Evolutionary conservation across 164 flowering plant genomes (phyloP).

Genomic region (Berberis vulgaris): DNA sequence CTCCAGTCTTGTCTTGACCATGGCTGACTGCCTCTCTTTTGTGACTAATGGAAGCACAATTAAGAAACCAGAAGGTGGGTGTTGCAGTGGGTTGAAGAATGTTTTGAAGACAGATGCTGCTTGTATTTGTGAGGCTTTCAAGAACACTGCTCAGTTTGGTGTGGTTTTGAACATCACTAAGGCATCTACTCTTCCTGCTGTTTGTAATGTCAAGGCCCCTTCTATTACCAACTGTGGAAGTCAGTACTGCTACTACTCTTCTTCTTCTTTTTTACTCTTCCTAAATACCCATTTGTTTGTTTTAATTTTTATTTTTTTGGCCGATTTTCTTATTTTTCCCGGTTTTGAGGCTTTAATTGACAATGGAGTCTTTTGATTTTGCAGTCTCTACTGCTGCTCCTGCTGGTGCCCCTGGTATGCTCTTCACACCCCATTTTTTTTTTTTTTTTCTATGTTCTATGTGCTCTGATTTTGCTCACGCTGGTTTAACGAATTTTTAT

Average conservation of each 20-base stretch:
- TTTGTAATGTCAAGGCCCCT: slow-evolving; percentile 6
- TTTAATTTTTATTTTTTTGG: background rate
- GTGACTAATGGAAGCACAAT: slow-evolving; percentile 3
- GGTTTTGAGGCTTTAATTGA: background rate
- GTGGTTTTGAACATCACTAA: background rate
- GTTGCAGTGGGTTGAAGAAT: slow-evolving; percentile 7
- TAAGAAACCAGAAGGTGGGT: slow-evolving; percentile 8
- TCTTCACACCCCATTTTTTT: background rate
- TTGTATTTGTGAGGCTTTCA: slow-evolving; percentile 6
- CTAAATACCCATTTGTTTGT: too few relatives aligned
- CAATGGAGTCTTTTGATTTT: background rate
- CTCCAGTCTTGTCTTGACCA: background rate
- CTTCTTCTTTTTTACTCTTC: too few relatives aligned
- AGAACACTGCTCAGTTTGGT: slow-evolving; percentile 2
- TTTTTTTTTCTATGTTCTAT: background rate
- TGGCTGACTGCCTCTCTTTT: slow-evolving; percentile 7
- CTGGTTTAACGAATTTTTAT: too few relatives aligned
- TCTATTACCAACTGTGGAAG: slow-evolving; percentile 4
- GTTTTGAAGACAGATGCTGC: slow-evolving; percentile 6
- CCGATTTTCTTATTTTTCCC: too few relatives aligned
- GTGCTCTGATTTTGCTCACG: too few relatives aligned
- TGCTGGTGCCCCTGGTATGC: background rate
- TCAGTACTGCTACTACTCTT: background rate
- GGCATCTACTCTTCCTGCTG: slow-evolving; percentile 5
- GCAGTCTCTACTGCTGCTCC: slow-evolving; percentile 4